Evolutionary conservation across 1,284 basidiomycete species (phyloP).

Genomic region (Ceratobasidium papillatum): DNA sequence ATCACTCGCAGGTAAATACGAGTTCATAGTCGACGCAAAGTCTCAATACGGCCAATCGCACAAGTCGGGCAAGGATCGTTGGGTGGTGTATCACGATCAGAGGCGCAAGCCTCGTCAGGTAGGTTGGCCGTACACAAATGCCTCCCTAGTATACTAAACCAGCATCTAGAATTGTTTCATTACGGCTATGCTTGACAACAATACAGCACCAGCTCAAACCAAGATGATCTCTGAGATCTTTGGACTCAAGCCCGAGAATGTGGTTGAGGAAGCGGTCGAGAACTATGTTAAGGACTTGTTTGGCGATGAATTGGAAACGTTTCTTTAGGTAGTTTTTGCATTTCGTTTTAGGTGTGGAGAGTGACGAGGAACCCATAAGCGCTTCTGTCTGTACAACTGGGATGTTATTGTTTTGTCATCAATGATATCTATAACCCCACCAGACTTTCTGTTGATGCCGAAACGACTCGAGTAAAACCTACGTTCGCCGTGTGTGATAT

Average conservation of each 20-base stretch:
- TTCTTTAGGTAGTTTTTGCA: not conserved
- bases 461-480: no score
- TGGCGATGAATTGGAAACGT: not conserved
- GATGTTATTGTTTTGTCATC: not conserved
- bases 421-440: no score
- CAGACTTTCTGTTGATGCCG: no score
- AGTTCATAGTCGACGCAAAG: not conserved
- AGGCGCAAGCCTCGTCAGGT: not conserved
- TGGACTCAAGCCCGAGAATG: not conserved
- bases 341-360: not conserved
- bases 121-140: not conserved
- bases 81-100: slow-evolving; percentile 11
- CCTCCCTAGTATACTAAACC: not conserved
- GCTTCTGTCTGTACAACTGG: not conserved
- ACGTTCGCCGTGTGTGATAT: no score
- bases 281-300: not conserved
- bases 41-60: slow-evolving; percentile 7
- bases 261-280: not conserved
- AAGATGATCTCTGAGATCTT: not conserved
- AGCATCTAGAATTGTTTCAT: not conserved
- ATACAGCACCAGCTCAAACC: not conserved
- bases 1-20: not conserved
- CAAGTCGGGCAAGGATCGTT: not conserved
- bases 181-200: not conserved
- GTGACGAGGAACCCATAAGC: not conserved